These are phyloP conservation scores for Aspergillus japonicus DNA, from an alignment of 2,329 filamentous ascomycete species.

Conservation along the genomic window DNA sequence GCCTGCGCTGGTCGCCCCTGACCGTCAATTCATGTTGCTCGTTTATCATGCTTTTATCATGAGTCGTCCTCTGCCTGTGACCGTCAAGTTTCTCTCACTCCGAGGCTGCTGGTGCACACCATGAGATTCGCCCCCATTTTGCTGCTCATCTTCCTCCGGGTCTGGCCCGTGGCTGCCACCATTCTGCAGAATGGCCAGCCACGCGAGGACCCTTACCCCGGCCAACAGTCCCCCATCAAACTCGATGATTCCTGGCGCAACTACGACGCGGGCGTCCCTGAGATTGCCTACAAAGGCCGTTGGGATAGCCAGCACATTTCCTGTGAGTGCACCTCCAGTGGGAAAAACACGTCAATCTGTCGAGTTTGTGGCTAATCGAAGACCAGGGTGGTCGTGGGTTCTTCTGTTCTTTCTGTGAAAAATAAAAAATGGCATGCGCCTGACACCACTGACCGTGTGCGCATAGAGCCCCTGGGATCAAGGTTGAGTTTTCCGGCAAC, in stretches of 20 bases:
- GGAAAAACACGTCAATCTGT: not conserved
- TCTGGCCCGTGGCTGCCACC: conserved; percentile 24
- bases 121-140: not conserved
- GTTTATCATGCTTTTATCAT: no score
- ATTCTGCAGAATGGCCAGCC: conserved; percentile 47
- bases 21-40: not conserved
- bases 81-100: not conserved
- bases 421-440: not conserved
- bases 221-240: conserved; percentile 33
- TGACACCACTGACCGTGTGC: conserved; percentile 10
- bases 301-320: conserved; percentile 62
- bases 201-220: conserved; percentile 39
- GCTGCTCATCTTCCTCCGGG: not conserved
- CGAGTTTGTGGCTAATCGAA: not conserved
- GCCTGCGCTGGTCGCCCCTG: not conserved
- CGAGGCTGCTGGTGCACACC: not conserved
- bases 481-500: conserved; percentile 56
- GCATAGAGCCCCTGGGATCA: conserved; percentile 50
- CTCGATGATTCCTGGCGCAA: conserved; percentile 44
- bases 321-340: conserved; percentile 33
- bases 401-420: not conserved
- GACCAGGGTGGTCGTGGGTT: conserved; percentile 55
- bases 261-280: conserved; percentile 52
- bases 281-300: conserved; percentile 61
- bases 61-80: no score